Percentiles rank a stretch among this genome's conserved stretches.
phyloP scores from a whole-genome alignment of 495 filamentous ascomycete genomes.

The Lepraria neglecta region DNA sequence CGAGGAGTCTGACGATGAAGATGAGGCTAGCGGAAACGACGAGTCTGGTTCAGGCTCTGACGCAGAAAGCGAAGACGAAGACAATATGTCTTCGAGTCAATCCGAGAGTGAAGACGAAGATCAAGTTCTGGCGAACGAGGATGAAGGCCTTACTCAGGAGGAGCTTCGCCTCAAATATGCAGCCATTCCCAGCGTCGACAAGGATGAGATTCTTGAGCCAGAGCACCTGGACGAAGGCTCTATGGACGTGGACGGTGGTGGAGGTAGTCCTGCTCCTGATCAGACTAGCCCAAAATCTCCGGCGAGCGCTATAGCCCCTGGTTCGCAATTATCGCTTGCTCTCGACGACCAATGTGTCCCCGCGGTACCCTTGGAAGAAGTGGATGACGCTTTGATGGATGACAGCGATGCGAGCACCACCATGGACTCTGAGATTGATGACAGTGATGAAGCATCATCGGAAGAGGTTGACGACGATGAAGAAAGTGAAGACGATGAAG shows the following conservation, averaged over 20 bases:
- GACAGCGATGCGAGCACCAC: conserved; percentile 78
- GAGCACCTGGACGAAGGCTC: neutral
- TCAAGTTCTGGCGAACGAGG: conserved; percentile 51
- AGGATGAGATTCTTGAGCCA: conserved; percentile 1
- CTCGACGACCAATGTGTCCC: neutral
- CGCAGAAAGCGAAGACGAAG: conserved; percentile 48
- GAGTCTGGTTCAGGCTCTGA: conserved; percentile 33
- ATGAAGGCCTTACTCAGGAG: conserved; percentile 71
- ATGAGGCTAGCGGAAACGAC: conserved; percentile 43
- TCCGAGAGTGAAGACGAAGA: conserved; percentile 49
- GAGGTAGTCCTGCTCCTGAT: neutral
- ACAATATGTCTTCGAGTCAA: conserved; percentile 66
- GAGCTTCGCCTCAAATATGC: conserved; percentile 76
- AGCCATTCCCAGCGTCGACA: conserved; percentile 45
- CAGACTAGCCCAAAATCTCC: neutral
- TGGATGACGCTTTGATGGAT: conserved; percentile 59
- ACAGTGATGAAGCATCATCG: conserved; percentile 53
- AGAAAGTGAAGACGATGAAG: conserved; percentile 47
- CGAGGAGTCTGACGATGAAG: conserved; percentile 40
- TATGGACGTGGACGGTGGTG: neutral
- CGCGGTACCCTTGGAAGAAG: conserved; percentile 51
- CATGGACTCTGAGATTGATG: conserved; percentile 73
- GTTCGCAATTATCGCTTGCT: neutral
- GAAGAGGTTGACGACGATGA: conserved; percentile 43
- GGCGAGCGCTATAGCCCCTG: neutral